Evolutionary conservation across 2,329 filamentous ascomycete genomes (phyloP).

Genomic region (Colletotrichum gigasporum): DNA sequence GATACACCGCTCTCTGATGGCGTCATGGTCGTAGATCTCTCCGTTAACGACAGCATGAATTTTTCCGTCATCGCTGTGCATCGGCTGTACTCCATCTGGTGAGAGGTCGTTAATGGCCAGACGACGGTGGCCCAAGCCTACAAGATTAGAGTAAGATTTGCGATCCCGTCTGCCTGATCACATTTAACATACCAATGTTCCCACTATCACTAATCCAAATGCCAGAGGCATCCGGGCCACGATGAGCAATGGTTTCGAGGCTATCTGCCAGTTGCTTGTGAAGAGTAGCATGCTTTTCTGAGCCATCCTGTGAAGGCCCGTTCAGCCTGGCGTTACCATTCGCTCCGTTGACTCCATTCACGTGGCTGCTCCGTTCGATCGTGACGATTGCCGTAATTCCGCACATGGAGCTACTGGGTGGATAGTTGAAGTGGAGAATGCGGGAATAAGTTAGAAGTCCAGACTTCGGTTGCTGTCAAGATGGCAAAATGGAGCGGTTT

Average conservation of each 20-base stretch:
- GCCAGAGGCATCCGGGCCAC: conserved; percentile 41
- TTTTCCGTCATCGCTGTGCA: conserved; percentile 44
- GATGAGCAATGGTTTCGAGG: conserved; percentile 37
- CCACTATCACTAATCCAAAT: conserved; percentile 37
- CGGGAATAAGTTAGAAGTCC: too few species aligned
- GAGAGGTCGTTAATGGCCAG: conserved; percentile 63
- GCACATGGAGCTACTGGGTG: conserved; percentile 5
- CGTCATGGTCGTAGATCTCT: conserved; percentile 64
- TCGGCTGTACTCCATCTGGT: conserved; percentile 54
- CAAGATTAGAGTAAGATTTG: neutral
- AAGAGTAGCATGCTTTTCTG: neutral
- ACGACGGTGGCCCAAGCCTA: conserved; percentile 56
- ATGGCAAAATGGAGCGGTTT: too few species aligned
- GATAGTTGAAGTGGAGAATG: neutral
- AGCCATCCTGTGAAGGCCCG: neutral
- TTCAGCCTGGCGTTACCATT: neutral
- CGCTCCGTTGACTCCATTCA: neutral
- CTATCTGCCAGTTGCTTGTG: conserved; percentile 1
- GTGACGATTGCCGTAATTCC: conserved; percentile 21
- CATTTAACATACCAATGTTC: conserved; percentile 1
- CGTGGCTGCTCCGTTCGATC: neutral
- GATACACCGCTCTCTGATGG: conserved; percentile 48
- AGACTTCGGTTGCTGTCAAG: too few species aligned
- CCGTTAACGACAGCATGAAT: conserved; percentile 67
- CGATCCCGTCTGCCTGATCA: too few species aligned